These are phyloP conservation scores for Fusarium sp. DNA, from an alignment of 2,329 filamentous ascomycete species.

Conservation along the genomic window DNA sequence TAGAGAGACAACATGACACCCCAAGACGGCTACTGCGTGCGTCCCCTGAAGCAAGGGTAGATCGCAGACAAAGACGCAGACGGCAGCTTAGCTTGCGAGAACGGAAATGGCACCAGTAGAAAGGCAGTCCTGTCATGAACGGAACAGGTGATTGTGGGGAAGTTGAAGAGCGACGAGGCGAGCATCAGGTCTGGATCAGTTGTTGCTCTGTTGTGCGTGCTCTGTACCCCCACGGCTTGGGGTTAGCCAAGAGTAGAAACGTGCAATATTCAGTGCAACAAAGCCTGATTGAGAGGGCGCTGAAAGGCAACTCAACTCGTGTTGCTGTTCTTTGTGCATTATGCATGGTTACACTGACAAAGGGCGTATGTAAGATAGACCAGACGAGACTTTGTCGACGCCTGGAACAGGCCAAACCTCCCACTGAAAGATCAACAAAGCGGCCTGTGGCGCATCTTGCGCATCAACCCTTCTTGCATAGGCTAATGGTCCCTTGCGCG, in stretches of 20 bases:
- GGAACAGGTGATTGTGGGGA: conserved; percentile 37
- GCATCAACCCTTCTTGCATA: conserved; percentile 34
- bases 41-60: conserved; percentile 28
- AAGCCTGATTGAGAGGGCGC: conserved; percentile 2
- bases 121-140: conserved; percentile 2
- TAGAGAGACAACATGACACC: conserved; percentile 30
- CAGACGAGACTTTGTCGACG: conserved; percentile 15
- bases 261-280: conserved; percentile 6
- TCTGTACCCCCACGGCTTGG: conserved; percentile 35
- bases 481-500: conserved; percentile 6
- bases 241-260: conserved; percentile 18
- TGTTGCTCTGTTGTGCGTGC: not conserved
- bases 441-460: conserved; percentile 16
- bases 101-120: conserved; percentile 21
- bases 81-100: conserved; percentile 14
- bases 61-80: conserved; percentile 23
- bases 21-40: conserved; percentile 12
- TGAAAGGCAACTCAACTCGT: conserved; percentile 10
- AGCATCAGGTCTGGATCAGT: conserved; percentile 10
- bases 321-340: conserved; percentile 10
- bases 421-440: conserved; percentile 23
- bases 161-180: conserved; percentile 21
- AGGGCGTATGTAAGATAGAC: conserved; percentile 24
- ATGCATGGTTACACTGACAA: conserved; percentile 25
- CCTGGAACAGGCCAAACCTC: not conserved